phyloP scores from a whole-genome alignment of 139 green algal species.

The Picochlorum sp. region DNA sequence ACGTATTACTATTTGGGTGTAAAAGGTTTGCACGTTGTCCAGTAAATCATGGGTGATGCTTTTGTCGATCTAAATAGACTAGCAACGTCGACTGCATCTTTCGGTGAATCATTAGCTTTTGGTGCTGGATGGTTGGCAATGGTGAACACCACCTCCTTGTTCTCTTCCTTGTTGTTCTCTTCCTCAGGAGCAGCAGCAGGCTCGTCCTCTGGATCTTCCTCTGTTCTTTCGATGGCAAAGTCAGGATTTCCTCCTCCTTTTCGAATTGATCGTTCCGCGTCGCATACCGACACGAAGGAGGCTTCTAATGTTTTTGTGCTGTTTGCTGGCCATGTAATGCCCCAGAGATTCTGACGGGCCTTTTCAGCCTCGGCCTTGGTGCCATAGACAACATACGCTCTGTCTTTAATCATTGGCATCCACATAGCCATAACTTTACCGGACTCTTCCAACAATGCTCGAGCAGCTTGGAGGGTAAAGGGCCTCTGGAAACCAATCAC shows the following conservation, averaged over 20 bases:
- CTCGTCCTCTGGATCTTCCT: constrained; percentile 16
- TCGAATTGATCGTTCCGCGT: constrained; percentile 42
- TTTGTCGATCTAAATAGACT: constrained; percentile 2
- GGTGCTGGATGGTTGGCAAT: no score
- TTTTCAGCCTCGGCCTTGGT: constrained; percentile 44
- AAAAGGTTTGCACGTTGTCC: background rate
- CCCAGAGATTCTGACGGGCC: constrained; percentile 15
- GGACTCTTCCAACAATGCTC: constrained; percentile 38
- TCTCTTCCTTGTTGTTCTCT: background rate
- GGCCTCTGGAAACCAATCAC: constrained; percentile 73
- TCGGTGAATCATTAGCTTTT: background rate
- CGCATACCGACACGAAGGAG: constrained; percentile 31
- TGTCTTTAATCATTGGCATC: constrained; percentile 76
- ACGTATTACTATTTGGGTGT: background rate
- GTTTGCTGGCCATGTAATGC: constrained; percentile 35
- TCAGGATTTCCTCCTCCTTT: constrained; percentile 23
- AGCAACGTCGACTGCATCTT: background rate
- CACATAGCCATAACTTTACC: constrained; percentile 58
- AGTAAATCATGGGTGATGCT: constrained; percentile 3
- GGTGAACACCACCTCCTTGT: background rate
- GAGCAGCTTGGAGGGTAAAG: constrained; percentile 46
- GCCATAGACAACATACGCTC: constrained; percentile 56
- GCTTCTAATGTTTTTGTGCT: constrained; percentile 38
- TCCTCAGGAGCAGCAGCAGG: no score
- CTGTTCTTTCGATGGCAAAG: constrained; percentile 16